Evolutionary conservation across 1,284 basidiomycete species (phyloP), one percentile per base, ranked within the genome.

Genomic region (Rhodotorula sp.): DNA sequence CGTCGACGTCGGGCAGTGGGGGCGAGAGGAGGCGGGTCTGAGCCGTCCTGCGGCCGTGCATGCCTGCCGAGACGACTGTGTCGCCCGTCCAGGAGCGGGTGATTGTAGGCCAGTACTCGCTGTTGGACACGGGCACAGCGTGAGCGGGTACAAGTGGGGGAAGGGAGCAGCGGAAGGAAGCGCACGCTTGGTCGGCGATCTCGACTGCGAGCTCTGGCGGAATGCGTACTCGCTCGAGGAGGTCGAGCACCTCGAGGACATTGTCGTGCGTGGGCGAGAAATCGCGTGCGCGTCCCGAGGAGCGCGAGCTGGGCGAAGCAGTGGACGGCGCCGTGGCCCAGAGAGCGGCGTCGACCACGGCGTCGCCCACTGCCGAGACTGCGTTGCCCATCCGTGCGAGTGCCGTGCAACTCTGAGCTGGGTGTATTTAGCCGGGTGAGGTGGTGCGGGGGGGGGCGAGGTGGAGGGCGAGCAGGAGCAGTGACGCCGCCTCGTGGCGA

Each of bases 121-220:
- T 72, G 61, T 32, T 13, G 41, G n/a, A 13, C 36, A 37, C 36
- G 15, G 21, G 17, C 8, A 22, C 9, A n/a, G 56, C 29, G 50
- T 37, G n/a, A 48, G 41, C 12, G 12, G 27, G 2, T 3, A 34
- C 46, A 6, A 41, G 22, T 19, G n/a, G n/a, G 25, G 10, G 34
- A 22, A 10, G 22, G 25, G n/a, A 12, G 29, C 6, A 36, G 44
- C 21, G 34, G 36, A 29, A 29, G 22, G 48, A 22, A 48, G 21
- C 39, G 57, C n/a, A 70, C 71, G 71, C 71, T 19, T 57, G 25
- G 9, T 70, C 54, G 58, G 70, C 48, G 44, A 67, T 59, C 5
- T 41, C 21, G 51, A 73, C 34, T 0, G 65, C 68, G 5, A 73
- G 51, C 56, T 73, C 71, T 36, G 58, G 13, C 5, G 71, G 71